phyloP scores from a whole-genome alignment of 129 eudicot species.

The Flaveria trinervia region DNA sequence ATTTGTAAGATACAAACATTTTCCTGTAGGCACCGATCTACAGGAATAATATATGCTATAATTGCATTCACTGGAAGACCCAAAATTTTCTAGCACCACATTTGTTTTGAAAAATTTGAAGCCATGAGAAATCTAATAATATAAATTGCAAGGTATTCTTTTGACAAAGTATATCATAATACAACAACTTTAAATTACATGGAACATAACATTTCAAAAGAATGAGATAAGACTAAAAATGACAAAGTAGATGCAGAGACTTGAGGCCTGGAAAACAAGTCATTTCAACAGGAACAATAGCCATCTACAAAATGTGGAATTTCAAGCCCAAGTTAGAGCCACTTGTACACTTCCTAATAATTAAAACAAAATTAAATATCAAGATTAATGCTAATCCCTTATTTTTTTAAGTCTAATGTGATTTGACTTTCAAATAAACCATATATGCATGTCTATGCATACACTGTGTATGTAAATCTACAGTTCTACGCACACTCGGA shows the following conservation, averaged over 20 bases:
- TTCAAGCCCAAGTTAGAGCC: slow-evolving; percentile 32
- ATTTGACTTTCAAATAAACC: neutral
- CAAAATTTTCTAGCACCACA: neutral
- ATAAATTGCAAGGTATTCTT: slow-evolving; percentile 33
- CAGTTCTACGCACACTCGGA: neutral
- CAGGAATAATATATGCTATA: no score
- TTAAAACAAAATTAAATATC: neutral
- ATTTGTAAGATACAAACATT: no score
- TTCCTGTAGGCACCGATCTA: no score
- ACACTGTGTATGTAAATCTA: neutral
- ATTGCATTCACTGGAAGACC: no score
- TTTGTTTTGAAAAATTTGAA: neutral
- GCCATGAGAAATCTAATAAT: slow-evolving; percentile 17
- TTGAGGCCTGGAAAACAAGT: slow-evolving; percentile 31
- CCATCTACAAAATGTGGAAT: slow-evolving; percentile 32
- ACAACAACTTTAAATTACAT: slow-evolving; percentile 44
- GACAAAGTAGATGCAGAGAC: slow-evolving; percentile 23
- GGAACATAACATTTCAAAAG: slow-evolving; percentile 27
- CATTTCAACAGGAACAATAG: slow-evolving; percentile 33
- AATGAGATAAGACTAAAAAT: slow-evolving; percentile 14
- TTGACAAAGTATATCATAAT: slow-evolving; percentile 34
- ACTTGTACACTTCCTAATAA: slow-evolving; percentile 13
- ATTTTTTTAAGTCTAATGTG: slow-evolving; percentile 10
- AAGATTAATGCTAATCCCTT: neutral
- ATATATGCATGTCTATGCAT: neutral